Conservation (phyloP, 176 grass and related monocot genomes). For the Phoenix dactylifera region DNA sequence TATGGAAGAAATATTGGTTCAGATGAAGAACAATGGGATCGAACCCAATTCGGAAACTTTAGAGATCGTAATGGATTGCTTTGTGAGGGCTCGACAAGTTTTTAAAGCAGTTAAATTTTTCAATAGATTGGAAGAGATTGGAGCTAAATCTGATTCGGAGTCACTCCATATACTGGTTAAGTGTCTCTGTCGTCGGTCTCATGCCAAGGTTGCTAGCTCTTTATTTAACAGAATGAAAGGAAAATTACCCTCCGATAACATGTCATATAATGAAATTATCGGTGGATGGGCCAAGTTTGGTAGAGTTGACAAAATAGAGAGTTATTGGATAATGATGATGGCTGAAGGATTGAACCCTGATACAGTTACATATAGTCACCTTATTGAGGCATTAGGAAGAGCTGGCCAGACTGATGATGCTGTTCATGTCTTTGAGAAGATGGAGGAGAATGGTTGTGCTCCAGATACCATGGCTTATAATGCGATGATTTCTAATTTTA, state of each 20-base stretch:
- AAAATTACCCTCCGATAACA: constrained; percentile 28
- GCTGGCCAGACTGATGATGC: constrained; percentile 33
- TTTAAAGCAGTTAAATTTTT: constrained; percentile 49
- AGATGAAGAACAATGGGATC: constrained; percentile 33
- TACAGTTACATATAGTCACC: constrained; percentile 51
- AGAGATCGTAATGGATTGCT: constrained; percentile 56
- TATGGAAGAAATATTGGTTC: constrained; percentile 28
- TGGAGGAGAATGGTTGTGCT: constrained; percentile 37
- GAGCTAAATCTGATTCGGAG: constrained; percentile 23
- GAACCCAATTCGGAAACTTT: constrained; percentile 38
- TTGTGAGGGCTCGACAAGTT: constrained; percentile 51
- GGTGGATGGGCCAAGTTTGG: constrained; percentile 71
- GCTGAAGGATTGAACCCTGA: constrained; percentile 51
- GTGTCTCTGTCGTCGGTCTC: constrained; percentile 54
- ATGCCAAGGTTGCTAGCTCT: constrained; percentile 46
- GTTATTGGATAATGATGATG: constrained; percentile 51
- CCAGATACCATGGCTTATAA: constrained; percentile 55
- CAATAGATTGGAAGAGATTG: constrained; percentile 42
- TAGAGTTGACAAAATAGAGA: constrained; percentile 50
- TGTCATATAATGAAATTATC: constrained; percentile 57
- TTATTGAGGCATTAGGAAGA: constrained; percentile 70
- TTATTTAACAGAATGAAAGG: constrained; percentile 31
- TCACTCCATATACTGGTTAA: constrained; percentile 40
- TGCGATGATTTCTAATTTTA: constrained; percentile 70
- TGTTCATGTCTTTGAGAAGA: constrained; percentile 45